Evolutionary conservation across 257 asterid species (phyloP).

Genomic region (Plantago major): DNA sequence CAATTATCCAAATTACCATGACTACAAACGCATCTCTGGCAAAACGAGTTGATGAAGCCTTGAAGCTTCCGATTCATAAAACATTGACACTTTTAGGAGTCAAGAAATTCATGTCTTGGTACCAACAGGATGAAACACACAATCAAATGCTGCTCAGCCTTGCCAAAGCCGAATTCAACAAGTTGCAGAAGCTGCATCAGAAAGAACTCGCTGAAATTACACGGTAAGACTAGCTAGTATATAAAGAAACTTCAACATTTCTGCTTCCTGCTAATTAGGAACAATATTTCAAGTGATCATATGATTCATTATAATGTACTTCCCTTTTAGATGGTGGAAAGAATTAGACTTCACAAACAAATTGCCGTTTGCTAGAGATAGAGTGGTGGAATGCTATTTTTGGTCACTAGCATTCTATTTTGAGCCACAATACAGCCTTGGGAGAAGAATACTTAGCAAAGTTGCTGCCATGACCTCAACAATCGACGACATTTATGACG

Average conservation of each 20-base stretch:
- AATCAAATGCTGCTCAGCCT: constrained; percentile 13
- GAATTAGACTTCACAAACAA: constrained; percentile 11
- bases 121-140: constrained; percentile 15
- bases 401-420: constrained; percentile 10
- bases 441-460: constrained; percentile 13
- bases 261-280: no score
- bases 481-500: constrained; percentile 21
- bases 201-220: constrained; percentile 24
- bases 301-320: background rate
- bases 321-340: constrained; percentile 19
- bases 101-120: constrained; percentile 18
- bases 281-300: background rate
- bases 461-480: constrained; percentile 4
- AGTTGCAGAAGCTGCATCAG: constrained; percentile 21
- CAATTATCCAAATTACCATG: background rate
- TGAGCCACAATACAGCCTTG: constrained; percentile 12
- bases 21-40: background rate
- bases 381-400: constrained; percentile 23
- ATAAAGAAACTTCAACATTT: background rate
- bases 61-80: constrained; percentile 20
- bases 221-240: background rate
- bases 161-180: constrained; percentile 31
- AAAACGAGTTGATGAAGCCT: constrained; percentile 15
- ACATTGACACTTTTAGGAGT: constrained; percentile 24
- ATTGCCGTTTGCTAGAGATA: constrained; percentile 22